These are phyloP conservation scores for Pterula multifida DNA, from an alignment of 1,284 basidiomycete genomes.

Conservation along the genomic window DNA sequence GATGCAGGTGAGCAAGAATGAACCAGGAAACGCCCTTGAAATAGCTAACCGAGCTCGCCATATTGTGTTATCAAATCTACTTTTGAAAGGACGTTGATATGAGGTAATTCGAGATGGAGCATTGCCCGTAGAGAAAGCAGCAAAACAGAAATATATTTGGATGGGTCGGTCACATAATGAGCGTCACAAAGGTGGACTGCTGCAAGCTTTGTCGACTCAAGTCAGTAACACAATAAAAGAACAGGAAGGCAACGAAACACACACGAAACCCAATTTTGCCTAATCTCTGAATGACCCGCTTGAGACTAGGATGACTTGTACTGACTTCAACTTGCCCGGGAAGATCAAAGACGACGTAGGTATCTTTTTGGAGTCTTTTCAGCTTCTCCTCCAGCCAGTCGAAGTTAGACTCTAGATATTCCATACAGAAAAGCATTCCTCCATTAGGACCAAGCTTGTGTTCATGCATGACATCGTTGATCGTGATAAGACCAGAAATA, in stretches of 20 bases:
- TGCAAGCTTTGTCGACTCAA: constrained; percentile 52
- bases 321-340: constrained; percentile 97
- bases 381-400: constrained; percentile 87
- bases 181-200: constrained; percentile 95
- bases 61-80: constrained; percentile 83
- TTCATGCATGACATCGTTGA: constrained; percentile 82
- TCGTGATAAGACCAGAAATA: constrained; percentile 79
- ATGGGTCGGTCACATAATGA: constrained; percentile 91
- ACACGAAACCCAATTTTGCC: constrained; percentile 79
- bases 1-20: constrained; percentile 5
- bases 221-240: constrained; percentile 6
- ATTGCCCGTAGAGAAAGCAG: constrained; percentile 90
- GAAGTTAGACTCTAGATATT: constrained; percentile 91
- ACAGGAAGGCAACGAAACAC: constrained; percentile 20
- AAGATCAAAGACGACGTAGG: constrained; percentile 90
- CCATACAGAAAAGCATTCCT: constrained; percentile 94
- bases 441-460: constrained; percentile 91
- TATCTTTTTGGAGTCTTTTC: constrained; percentile 53
- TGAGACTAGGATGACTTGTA: constrained; percentile 89
- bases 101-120: constrained; percentile 96
- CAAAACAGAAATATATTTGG: constrained; percentile 90
- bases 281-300: constrained; percentile 64
- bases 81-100: constrained; percentile 95
- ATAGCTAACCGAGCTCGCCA: constrained; percentile 69
- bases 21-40: constrained; percentile 6